Evolutionary conservation across 140 eudicot species (phyloP), one percentile per base, ranked within the genome.

Genomic region (Ambrosia hybrid): DNA sequence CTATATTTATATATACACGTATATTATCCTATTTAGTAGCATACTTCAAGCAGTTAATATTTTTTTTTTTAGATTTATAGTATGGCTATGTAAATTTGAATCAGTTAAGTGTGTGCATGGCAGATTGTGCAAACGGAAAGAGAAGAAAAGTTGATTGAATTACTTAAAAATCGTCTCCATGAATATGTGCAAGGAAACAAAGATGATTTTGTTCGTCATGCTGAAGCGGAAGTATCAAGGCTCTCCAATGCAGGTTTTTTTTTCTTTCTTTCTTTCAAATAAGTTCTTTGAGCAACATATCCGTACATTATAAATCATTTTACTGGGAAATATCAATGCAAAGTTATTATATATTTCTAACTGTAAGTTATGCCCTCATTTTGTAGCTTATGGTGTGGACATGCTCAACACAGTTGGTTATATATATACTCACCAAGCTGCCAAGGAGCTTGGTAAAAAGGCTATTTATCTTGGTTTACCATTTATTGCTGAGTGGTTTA

Each of bases 381-480:
- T 58, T 11, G 78, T 93, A 94, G 99, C 99, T 15, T 94, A 90
- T 70, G 99, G 97, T 51, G 87, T 88, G 77, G 99, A 94, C 66
- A 94, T 94, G 97, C 79, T 94, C 78, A 90, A 82, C 77, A 94
- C 99, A 51, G 90, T 94, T 80, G 99, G 99, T 17, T 94, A 94
- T 57, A 94, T 90, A 73, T 90, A 90, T 80, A 83, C 92, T 57
- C 80, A 96, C 57, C 97, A 86, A 75, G 86, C 96, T 38, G 96
- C 99, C 58, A 88, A 88, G 78, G 99, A 94, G 83, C 95, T 94
- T 33, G 99, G 99, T 69, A 94, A 94, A 84, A 90, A 88, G 79
- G 99, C 90, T 66, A 80, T 88, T 11, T 90, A 78, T 66, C 71
- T 94, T 72, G 96, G 97, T 39, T 93, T 94, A 62, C 99, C 99